Percentiles rank a stretch among this genome's conserved stretches.
phyloP scores from a whole-genome alignment of 2,329 filamentous ascomycete species.

The Cadophora malorum region DNA sequence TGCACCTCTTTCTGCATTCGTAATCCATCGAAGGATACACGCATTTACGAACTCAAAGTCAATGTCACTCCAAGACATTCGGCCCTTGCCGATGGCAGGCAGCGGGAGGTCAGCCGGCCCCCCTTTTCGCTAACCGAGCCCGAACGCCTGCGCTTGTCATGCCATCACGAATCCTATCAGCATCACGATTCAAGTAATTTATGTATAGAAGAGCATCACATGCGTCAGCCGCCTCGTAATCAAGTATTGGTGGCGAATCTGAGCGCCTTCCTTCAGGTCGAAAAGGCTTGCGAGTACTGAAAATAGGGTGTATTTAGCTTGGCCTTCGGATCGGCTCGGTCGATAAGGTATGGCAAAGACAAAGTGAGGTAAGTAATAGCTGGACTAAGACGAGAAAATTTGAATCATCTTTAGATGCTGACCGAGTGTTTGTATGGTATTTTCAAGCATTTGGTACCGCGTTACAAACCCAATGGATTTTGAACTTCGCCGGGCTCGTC shows the following conservation, averaged over 20 bases:
- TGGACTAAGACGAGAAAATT: too few species aligned
- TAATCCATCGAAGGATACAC: not conserved
- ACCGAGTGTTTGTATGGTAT: too few species aligned
- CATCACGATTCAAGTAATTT: not conserved
- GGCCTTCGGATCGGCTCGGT: not conserved
- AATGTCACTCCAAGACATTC: not conserved
- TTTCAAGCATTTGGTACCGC: too few species aligned
- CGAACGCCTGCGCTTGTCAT: too few species aligned
- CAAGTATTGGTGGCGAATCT: not conserved
- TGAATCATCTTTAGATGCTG: too few species aligned
- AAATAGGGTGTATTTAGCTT: not conserved
- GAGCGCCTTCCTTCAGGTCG: too few species aligned
- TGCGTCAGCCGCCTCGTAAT: conserved; percentile 20
- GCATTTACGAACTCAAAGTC: not conserved
- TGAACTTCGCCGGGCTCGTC: too few species aligned
- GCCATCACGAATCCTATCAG: not conserved
- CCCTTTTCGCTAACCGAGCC: conserved; percentile 4
- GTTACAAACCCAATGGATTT: too few species aligned
- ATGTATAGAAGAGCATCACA: not conserved
- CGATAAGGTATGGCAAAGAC: not conserved
- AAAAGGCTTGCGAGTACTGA: not conserved
- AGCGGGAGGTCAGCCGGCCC: conserved; percentile 4
- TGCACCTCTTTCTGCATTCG: not conserved
- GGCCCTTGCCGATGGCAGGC: not conserved
- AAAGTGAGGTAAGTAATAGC: too few species aligned